phyloP scores from a whole-genome alignment of 129 eudicot genomes.

The Dittrichia graveolens region DNA sequence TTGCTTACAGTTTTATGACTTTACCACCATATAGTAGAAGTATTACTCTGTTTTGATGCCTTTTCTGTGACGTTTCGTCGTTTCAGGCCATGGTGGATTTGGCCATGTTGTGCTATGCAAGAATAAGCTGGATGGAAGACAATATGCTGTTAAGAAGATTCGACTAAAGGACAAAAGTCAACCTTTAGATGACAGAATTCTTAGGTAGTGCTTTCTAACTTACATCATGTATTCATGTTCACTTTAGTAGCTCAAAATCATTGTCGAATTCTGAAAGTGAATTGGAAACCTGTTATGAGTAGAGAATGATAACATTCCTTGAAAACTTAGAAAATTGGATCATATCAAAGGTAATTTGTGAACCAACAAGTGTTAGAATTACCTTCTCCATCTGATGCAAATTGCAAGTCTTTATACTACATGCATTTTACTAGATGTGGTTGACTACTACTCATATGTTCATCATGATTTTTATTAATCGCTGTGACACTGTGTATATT shows the following conservation, averaged over 20 bases:
- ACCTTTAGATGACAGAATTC: slow-evolving; percentile 80
- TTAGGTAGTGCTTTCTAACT: slow-evolving; percentile 53
- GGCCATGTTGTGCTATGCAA: slow-evolving; percentile 95
- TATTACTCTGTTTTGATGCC: slow-evolving; percentile 11
- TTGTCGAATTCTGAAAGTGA: slow-evolving; percentile 2
- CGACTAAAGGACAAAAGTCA: slow-evolving; percentile 77
- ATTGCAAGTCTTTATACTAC: too few species aligned
- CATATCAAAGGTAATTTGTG: too few species aligned
- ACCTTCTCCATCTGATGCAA: too few species aligned
- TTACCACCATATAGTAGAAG: slow-evolving; percentile 20
- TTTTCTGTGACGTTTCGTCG: slow-evolving; percentile 24
- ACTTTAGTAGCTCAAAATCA: not conserved
- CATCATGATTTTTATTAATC: too few species aligned
- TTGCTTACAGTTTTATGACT: slow-evolving; percentile 5
- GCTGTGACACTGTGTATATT: too few species aligned
- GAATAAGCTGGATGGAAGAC: slow-evolving; percentile 97
- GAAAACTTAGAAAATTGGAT: not conserved
- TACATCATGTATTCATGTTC: slow-evolving; percentile 21
- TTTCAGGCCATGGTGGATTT: slow-evolving; percentile 89
- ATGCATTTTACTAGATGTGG: not conserved
- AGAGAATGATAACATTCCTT: slow-evolving; percentile 6
- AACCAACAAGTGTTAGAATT: too few species aligned
- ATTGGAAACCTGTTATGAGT: not conserved
- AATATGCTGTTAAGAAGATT: slow-evolving; percentile 88
- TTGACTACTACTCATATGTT: too few species aligned